Evolutionary conservation across 1,284 basidiomycete species (phyloP), one percentile per base, ranked within the genome.

Genomic region (Moesziomyces antarcticus): DNA sequence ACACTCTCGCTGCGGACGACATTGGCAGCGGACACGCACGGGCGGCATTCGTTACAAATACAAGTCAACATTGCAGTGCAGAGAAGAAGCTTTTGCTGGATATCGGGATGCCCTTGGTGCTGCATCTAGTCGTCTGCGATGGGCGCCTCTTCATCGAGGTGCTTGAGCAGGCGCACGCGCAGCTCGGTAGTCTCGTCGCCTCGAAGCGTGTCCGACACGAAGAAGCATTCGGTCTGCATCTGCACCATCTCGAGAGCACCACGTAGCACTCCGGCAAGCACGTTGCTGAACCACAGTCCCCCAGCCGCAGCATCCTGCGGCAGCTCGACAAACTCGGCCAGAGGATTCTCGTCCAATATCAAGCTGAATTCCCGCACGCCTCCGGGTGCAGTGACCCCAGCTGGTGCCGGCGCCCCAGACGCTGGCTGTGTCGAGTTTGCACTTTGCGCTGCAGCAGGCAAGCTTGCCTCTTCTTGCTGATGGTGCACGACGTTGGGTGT

Each of bases 221-320:
- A 99, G 54, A 90, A 89, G 20, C 90, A 91, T 73, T 94, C 91
- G 13, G 97, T 94, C 85, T 97, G 95, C 89, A 98, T 93, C 85
- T 99, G 96, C 78, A 97, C 97, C 97, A 99, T 99, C 86, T 99
- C 97, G 51, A 99, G 84, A 24, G 94, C 90, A 1, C 97, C 97
- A 56, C 95, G 87, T 49, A 99, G 85, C 1, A 99, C 96, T 3
- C 97, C 97, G 74, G 93, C 96, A 0, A 97, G 86, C 27, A 99
- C 91, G 84, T 99, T 99, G 83, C 92, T 94, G 85, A 95, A 99
- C 93, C 94, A 97, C 35, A 99, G 86, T 0, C 94, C 95, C 14
- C 82, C 79, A 3, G 56, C 60, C 42, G 78, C 64, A 40, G 90
- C 95, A 78, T 97, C 95, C 55, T 93, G 91, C 0, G 97, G 97